A percentile compares a stretch with the other conserved stretches of the same genome.
These are phyloP conservation scores for Vitis hybrid DNA, from an alignment of 177 flowering plant species.

Conservation along the genomic window DNA sequence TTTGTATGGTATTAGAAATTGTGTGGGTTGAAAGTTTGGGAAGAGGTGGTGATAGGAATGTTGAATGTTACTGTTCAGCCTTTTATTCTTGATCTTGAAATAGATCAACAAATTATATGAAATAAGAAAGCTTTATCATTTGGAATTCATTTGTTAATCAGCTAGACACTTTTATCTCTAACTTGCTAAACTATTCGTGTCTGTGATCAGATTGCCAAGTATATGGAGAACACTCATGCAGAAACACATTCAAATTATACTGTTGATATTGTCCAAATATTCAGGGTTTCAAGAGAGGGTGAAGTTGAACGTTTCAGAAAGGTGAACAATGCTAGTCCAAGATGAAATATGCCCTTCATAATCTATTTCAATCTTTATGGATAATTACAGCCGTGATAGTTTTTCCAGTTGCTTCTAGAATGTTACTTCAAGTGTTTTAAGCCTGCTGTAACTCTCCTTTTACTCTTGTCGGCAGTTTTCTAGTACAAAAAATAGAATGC, in stretches of 20 bases:
- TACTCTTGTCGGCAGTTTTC: conserved; percentile 54
- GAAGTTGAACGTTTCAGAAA: conserved; percentile 69
- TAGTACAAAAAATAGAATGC: conserved; percentile 68
- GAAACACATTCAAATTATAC: conserved; percentile 75
- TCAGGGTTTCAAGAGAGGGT: conserved; percentile 61
- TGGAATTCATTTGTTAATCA: background rate
- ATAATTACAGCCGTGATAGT: background rate
- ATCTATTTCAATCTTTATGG: background rate
- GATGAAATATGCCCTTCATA: background rate
- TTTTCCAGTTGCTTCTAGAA: background rate
- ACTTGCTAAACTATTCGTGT: background rate
- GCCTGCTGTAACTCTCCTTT: conserved; percentile 1
- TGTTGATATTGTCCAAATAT: conserved; percentile 74
- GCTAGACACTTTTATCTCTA: background rate
- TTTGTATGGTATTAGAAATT: background rate
- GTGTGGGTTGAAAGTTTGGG: too few species aligned
- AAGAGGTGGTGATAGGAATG: too few species aligned
- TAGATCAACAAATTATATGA: too few species aligned
- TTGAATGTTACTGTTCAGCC: background rate
- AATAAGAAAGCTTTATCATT: background rate
- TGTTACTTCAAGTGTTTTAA: background rate
- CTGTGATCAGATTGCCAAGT: conserved; percentile 57
- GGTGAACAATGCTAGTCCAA: conserved; percentile 31
- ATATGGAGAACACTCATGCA: conserved; percentile 86
- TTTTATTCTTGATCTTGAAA: background rate